These are phyloP conservation scores for Populus simonii DNA, from an alignment of 345 rosid genomes.

Conservation along the genomic window DNA sequence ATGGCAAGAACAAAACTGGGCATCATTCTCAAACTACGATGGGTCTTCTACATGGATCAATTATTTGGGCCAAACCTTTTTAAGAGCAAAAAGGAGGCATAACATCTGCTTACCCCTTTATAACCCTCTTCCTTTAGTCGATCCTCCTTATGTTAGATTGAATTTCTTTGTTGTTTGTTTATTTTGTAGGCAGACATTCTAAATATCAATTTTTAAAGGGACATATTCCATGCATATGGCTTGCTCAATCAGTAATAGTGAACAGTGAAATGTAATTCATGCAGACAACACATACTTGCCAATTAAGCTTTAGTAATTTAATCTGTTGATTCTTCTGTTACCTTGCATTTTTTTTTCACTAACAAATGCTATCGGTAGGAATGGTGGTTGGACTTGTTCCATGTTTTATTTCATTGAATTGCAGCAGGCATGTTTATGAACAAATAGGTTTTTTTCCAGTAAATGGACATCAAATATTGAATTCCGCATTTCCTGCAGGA, in stretches of 20 bases:
- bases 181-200: neutral
- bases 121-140: neutral
- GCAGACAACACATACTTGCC: neutral
- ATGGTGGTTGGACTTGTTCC: neutral
- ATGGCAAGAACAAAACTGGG: neutral
- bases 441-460: neutral
- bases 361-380: neutral
- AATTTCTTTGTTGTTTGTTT: neutral
- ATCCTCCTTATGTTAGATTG: neutral
- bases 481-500: constrained; percentile 46
- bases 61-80: neutral
- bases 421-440: neutral
- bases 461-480: neutral
- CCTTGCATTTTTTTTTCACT: neutral
- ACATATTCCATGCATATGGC: neutral
- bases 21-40: neutral
- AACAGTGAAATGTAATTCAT: neutral
- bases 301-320: neutral
- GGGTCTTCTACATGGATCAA: neutral
- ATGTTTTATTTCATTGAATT: neutral
- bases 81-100: neutral
- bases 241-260: neutral
- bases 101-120: neutral
- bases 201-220: neutral
- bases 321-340: neutral